These are phyloP conservation scores for Acer saccharum DNA, from an alignment of 345 rosid species.

Conservation along the genomic window DNA sequence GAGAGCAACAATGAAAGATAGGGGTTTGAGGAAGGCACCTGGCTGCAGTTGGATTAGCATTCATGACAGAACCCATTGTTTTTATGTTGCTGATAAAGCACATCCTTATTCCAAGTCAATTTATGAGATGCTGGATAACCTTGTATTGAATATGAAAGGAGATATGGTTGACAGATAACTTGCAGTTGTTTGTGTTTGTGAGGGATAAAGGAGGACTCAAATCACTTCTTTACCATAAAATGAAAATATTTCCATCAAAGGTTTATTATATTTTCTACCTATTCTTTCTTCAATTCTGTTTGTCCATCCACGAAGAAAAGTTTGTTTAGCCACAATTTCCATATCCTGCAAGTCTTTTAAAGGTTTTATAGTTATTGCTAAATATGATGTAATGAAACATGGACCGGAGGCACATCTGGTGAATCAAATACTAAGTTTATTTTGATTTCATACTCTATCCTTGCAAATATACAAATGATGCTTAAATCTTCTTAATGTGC, in stretches of 20 bases:
- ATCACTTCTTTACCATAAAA: not conserved
- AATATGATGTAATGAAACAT: slow-evolving; percentile 4
- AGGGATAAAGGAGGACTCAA: not conserved
- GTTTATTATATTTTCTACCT: not conserved
- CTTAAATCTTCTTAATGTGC: no score
- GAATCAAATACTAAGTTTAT: not conserved
- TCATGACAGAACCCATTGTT: slow-evolving; percentile 47
- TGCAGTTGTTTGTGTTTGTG: not conserved
- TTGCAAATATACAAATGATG: not conserved
- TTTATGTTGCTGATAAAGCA: slow-evolving; percentile 53
- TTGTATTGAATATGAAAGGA: slow-evolving; percentile 47
- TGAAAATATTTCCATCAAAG: not conserved
- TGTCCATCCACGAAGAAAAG: not conserved
- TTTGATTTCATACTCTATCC: not conserved
- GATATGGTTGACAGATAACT: slow-evolving; percentile 20
- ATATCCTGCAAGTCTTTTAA: not conserved
- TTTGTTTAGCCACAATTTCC: not conserved
- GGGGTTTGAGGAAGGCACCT: slow-evolving; percentile 62
- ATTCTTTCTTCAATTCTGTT: not conserved
- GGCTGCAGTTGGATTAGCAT: slow-evolving; percentile 76
- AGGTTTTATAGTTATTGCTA: not conserved
- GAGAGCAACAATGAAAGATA: slow-evolving; percentile 58
- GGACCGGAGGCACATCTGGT: not conserved
- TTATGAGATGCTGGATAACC: slow-evolving; percentile 51
- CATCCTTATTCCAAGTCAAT: slow-evolving; percentile 48